A percentile compares a stretch with the other conserved stretches of the same genome.
These are phyloP conservation scores for Gynandropsis gynandra DNA, from an alignment of 345 rosid species.

Conservation along the genomic window DNA sequence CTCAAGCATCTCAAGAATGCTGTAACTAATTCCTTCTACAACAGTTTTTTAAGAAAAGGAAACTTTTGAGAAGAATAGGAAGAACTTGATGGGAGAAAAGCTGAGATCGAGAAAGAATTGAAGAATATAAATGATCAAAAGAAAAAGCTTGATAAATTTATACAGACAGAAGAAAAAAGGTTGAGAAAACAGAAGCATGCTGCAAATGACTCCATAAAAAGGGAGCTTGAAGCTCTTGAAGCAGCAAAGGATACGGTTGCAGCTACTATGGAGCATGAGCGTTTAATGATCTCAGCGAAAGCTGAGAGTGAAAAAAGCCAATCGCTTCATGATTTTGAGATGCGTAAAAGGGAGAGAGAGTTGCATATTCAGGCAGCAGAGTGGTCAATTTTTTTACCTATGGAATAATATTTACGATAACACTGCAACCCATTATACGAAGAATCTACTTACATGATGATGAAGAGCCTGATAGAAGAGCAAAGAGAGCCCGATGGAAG, in stretches of 20 bases:
- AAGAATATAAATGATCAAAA: conserved; percentile 41
- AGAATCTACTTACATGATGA: no score
- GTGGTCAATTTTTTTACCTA: no score
- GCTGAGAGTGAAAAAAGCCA: conserved; percentile 71
- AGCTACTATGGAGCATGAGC: conserved; percentile 74
- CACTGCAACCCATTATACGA: no score
- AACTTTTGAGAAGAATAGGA: conserved; percentile 95
- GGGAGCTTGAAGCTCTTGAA: conserved; percentile 63
- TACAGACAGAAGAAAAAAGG: conserved; percentile 58
- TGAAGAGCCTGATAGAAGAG: no score
- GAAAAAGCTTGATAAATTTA: conserved; percentile 60
- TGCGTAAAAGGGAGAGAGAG: conserved; percentile 53
- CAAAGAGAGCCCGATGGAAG: no score
- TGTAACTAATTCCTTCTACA: no score
- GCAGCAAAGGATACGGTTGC: conserved; percentile 60
- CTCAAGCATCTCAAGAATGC: conserved; percentile 59
- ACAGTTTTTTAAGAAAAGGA: no score
- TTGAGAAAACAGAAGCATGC: conserved; percentile 54
- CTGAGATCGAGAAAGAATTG: conserved; percentile 45
- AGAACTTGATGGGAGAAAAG: conserved; percentile 71
- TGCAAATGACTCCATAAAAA: conserved; percentile 39
- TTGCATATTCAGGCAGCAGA: no score
- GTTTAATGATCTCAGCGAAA: conserved; percentile 41
- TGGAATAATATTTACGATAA: no score
- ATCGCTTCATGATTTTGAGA: conserved; percentile 61